Conservation (phyloP, 176 grass and related monocot species). For the Ampelocalamus luodianensis region DNA sequence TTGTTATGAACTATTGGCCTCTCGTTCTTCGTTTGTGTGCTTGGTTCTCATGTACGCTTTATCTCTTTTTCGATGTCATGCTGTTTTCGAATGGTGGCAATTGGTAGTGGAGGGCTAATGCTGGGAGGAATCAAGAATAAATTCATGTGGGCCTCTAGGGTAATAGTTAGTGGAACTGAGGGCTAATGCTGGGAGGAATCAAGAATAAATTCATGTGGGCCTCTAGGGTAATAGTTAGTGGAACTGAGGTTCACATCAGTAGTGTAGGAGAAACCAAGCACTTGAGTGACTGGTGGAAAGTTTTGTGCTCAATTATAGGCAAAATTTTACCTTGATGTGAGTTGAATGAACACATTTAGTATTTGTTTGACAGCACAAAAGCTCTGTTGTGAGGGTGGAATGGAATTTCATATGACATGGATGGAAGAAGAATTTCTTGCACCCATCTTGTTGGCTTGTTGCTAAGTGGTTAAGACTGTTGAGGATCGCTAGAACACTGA, state of each 20-base stretch:
- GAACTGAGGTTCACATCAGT: slow-evolving; percentile 16
- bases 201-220: slow-evolving; percentile 50
- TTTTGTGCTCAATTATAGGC: slow-evolving; percentile 7
- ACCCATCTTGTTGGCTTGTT: background rate
- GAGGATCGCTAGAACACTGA: slow-evolving; percentile 19
- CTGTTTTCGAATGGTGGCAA: slow-evolving; percentile 12
- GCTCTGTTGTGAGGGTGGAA: slow-evolving; percentile 21
- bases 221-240: slow-evolving; percentile 14
- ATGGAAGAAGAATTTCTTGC: slow-evolving; percentile 35
- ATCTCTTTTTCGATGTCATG: slow-evolving; percentile 6
- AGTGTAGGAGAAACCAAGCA: background rate
- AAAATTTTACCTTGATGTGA: background rate
- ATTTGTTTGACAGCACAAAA: slow-evolving; percentile 21
- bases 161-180: slow-evolving; percentile 33
- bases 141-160: slow-evolving; percentile 36
- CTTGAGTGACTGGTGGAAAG: slow-evolving; percentile 3
- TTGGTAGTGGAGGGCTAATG: slow-evolving; percentile 41
- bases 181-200: slow-evolving; percentile 36
- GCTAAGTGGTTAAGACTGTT: slow-evolving; percentile 13
- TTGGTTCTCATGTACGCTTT: slow-evolving; percentile 39
- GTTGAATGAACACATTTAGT: background rate
- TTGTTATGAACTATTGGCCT: background rate
- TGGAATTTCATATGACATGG: background rate
- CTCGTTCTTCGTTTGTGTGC: slow-evolving; percentile 18
- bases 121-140: slow-evolving; percentile 46